Evolutionary conservation across 2,329 filamentous ascomycete species (phyloP).

Genomic region (Exophiala sp.): DNA sequence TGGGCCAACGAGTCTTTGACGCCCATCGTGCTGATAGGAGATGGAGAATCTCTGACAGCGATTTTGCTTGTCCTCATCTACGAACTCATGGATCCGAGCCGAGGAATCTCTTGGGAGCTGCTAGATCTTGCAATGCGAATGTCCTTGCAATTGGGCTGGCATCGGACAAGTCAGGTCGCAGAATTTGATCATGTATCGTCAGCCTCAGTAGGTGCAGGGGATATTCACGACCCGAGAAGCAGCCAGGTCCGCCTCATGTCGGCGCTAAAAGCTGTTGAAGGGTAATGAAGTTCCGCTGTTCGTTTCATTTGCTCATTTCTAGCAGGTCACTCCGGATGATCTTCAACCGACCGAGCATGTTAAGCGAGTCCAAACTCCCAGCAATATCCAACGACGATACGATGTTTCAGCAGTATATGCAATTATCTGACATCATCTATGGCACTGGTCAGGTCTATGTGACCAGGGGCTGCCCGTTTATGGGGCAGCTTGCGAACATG

Average conservation of each 20-base stretch:
- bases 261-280: not conserved
- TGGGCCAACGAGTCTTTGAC: not conserved
- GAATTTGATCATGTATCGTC: not conserved
- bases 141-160: not conserved
- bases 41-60: not conserved
- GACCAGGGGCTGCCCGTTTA: not conserved
- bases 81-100: not conserved
- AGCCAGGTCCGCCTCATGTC: not conserved
- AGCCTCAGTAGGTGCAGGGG: too few relatives aligned
- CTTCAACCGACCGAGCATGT: not conserved
- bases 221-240: too few relatives aligned
- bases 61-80: not conserved
- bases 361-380: not conserved
- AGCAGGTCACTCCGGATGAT: not conserved
- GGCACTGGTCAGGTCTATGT: not conserved
- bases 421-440: not conserved
- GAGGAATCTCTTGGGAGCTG: not conserved
- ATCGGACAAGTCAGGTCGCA: not conserved
- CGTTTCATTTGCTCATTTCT: too few relatives aligned
- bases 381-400: not conserved
- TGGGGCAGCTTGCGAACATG: not conserved
- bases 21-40: not conserved
- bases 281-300: not conserved
- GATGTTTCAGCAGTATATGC: not conserved
- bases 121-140: not conserved